Percentiles rank a stretch among this genome's conserved stretches.
Conservation (phyloP, 2,329 filamentous ascomycete species). For the Dactylellina leptospora region DNA sequence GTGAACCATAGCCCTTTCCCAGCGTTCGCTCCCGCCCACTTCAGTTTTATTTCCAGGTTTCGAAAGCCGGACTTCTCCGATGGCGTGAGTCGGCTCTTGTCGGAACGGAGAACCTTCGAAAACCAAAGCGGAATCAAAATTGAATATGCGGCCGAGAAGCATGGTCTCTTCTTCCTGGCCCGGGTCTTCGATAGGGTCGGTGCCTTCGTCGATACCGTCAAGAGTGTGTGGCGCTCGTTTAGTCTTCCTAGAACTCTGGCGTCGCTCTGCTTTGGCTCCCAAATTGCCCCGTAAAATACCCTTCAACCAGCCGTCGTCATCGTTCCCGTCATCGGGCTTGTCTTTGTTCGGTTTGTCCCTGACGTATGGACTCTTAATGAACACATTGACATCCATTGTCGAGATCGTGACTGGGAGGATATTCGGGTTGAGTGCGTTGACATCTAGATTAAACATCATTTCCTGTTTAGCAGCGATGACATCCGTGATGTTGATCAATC, state of each 20-base stretch:
- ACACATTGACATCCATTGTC: slow-evolving; percentile 88
- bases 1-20: slow-evolving; percentile 89
- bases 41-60: slow-evolving; percentile 89
- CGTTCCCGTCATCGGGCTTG: slow-evolving; percentile 7
- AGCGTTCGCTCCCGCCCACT: slow-evolving; percentile 79
- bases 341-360: slow-evolving; percentile 63
- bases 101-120: slow-evolving; percentile 92
- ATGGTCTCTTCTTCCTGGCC: slow-evolving; percentile 78
- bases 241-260: not conserved
- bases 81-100: slow-evolving; percentile 74
- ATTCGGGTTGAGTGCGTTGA: slow-evolving; percentile 90
- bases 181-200: slow-evolving; percentile 62
- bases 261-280: slow-evolving; percentile 22
- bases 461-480: slow-evolving; percentile 94
- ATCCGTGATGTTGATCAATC: slow-evolving; percentile 82
- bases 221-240: slow-evolving; percentile 43
- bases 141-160: slow-evolving; percentile 85
- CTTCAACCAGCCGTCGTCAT: slow-evolving; percentile 40
- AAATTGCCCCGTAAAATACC: slow-evolving; percentile 11
- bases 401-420: slow-evolving; percentile 86
- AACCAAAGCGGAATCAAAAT: slow-evolving; percentile 84
- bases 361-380: slow-evolving; percentile 90
- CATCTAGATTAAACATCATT: slow-evolving; percentile 89
- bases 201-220: slow-evolving; percentile 59
- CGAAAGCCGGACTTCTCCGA: slow-evolving; percentile 81